phyloP scores from a whole-genome alignment of 2,329 filamentous ascomycete species.

The Aquanectria penicillioides region DNA sequence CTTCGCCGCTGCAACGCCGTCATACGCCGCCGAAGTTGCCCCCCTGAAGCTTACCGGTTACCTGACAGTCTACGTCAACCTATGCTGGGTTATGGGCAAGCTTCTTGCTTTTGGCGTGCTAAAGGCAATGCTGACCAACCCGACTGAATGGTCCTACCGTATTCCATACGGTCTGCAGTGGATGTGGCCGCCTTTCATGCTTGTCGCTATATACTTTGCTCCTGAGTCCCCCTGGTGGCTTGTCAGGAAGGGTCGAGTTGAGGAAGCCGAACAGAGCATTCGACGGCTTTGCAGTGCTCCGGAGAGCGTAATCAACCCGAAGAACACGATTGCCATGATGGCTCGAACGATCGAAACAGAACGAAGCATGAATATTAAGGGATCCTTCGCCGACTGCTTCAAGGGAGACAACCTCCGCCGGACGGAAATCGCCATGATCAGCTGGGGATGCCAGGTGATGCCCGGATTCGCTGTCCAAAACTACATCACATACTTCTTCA shows the following conservation, averaged over 20 bases:
- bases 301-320: constrained; percentile 13
- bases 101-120: constrained; percentile 48
- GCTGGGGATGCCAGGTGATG: constrained; percentile 50
- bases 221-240: constrained; percentile 12
- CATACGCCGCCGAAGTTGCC: constrained; percentile 19
- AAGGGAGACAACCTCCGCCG: constrained; percentile 54
- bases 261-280: constrained; percentile 4
- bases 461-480: constrained; percentile 47
- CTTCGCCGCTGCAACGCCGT: constrained; percentile 8
- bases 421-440: constrained; percentile 51
- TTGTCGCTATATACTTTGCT: constrained; percentile 8
- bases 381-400: constrained; percentile 55
- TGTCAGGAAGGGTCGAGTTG: constrained; percentile 1
- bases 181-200: constrained; percentile 4
- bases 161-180: constrained; percentile 14
- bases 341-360: constrained; percentile 26
- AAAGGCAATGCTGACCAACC: constrained; percentile 39
- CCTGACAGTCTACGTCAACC: constrained; percentile 49
- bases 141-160: constrained; percentile 15
- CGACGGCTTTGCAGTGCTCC: constrained; percentile 11
- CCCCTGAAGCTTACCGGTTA: constrained; percentile 3
- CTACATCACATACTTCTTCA: constrained; percentile 55
- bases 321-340: constrained; percentile 28
- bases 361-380: constrained; percentile 24
- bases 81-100: constrained; percentile 45